These are phyloP conservation scores for Pythium coloratum DNA, from an alignment of 352 stramenopile genomes.

Conservation along the genomic window DNA sequence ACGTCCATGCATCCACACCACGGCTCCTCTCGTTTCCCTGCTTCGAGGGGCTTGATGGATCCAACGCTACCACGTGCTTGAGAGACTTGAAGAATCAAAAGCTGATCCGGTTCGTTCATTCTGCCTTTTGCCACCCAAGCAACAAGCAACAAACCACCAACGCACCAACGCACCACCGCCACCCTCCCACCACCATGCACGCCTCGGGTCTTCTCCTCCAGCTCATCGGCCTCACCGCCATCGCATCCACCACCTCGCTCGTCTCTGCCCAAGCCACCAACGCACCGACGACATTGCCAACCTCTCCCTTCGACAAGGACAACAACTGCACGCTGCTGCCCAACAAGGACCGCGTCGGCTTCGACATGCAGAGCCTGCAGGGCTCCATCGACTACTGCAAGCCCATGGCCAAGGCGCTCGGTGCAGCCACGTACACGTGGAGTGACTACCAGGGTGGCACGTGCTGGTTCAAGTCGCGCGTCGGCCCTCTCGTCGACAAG, in stretches of 20 bases:
- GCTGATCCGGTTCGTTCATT: background rate
- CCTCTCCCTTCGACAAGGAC: background rate
- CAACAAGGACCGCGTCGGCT: conserved; percentile 4
- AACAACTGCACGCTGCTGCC: conserved; percentile 3
- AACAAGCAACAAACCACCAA: background rate
- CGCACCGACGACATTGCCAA: background rate
- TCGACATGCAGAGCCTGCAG: background rate
- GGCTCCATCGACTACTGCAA: background rate
- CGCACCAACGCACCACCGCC: no score
- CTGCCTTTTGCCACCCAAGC: background rate
- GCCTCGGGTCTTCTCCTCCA: background rate
- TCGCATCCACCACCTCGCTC: background rate
- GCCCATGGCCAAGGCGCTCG: background rate
- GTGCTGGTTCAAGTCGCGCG: conserved; percentile 2
- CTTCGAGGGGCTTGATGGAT: no score
- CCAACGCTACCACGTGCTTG: no score
- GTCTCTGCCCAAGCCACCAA: background rate
- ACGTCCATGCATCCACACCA: no score
- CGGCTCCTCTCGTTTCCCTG: no score
- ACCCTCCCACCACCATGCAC: background rate
- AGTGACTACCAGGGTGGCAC: background rate
- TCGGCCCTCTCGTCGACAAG: conserved; percentile 1
- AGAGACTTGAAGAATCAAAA: no score
- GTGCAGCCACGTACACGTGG: background rate
- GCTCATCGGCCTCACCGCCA: background rate